Percentiles rank a stretch among this genome's conserved stretches.
Evolutionary conservation across 257 asterid species (phyloP).

Genomic region (Fraxinus americana): DNA sequence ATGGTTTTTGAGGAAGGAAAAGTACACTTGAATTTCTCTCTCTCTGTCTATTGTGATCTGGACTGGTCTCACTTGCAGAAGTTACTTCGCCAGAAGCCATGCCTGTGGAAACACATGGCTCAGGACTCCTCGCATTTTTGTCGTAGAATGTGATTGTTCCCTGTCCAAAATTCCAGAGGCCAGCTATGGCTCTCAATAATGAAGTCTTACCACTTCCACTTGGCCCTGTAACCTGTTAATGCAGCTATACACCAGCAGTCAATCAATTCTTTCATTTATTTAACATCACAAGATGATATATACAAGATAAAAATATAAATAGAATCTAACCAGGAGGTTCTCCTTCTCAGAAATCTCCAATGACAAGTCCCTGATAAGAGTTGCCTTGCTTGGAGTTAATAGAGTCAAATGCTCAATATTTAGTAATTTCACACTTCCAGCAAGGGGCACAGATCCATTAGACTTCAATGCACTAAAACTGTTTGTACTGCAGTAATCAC

Average conservation of each 20-base stretch:
- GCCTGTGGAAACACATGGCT: slow-evolving; percentile 31
- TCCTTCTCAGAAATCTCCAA: slow-evolving; percentile 66
- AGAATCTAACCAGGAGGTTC: slow-evolving; percentile 70
- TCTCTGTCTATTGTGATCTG: slow-evolving; percentile 24
- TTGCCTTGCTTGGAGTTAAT: slow-evolving; percentile 68
- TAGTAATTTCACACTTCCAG: slow-evolving; percentile 45
- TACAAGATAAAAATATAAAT: slow-evolving; percentile 22
- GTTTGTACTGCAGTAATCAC: slow-evolving; percentile 39
- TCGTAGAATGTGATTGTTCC: slow-evolving; percentile 70
- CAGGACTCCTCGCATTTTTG: slow-evolving; percentile 34
- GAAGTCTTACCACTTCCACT: slow-evolving; percentile 98
- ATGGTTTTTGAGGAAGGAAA: slow-evolving; percentile 96
- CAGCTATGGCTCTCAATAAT: slow-evolving; percentile 78
- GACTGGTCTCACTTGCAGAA: slow-evolving; percentile 28
- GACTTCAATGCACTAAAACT: slow-evolving; percentile 28
- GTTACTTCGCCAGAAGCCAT: slow-evolving; percentile 30
- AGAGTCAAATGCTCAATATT: slow-evolving; percentile 65
- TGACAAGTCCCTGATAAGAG: slow-evolving; percentile 73
- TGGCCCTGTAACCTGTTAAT: slow-evolving; percentile 87
- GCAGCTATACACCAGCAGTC: slow-evolving; percentile 35
- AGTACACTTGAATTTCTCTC: slow-evolving; percentile 53
- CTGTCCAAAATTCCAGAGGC: slow-evolving; percentile 83
- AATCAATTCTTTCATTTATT: slow-evolving; percentile 14
- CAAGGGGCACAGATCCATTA: slow-evolving; percentile 57
- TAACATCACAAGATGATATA: slow-evolving; percentile 21